Percentiles rank a stretch among this genome's conserved stretches.
phyloP scores from a whole-genome alignment of 345 rosid genomes.

The Pugionium cornutum region DNA sequence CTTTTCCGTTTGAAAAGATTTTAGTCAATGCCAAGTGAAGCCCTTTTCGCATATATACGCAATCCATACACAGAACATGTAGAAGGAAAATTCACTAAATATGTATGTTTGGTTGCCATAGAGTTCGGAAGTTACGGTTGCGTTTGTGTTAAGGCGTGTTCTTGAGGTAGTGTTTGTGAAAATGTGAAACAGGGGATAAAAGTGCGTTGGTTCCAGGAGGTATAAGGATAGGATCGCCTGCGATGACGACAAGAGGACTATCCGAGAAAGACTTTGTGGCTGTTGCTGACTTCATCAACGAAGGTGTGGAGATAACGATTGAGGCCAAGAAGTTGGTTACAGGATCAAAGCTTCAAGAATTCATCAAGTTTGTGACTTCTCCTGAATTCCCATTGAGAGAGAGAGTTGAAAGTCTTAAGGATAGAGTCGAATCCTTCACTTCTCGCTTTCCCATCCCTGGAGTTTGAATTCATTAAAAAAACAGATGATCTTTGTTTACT shows the following conservation, averaged over 20 bases:
- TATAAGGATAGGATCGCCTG: slow-evolving; percentile 89
- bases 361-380: slow-evolving; percentile 62
- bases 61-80: neutral
- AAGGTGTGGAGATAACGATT: slow-evolving; percentile 70
- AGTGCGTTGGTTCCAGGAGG: slow-evolving; percentile 94
- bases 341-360: slow-evolving; percentile 80
- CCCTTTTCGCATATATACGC: neutral
- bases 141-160: neutral
- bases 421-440: slow-evolving; percentile 68
- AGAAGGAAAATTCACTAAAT: neutral
- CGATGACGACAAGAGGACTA: slow-evolving; percentile 92
- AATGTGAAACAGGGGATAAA: slow-evolving; percentile 64
- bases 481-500: neutral
- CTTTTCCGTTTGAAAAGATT: neutral
- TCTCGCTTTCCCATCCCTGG: slow-evolving; percentile 83
- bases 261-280: slow-evolving; percentile 70
- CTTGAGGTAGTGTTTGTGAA: slow-evolving; percentile 9
- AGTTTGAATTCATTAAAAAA: slow-evolving; percentile 36
- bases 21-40: neutral
- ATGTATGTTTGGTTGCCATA: neutral
- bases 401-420: slow-evolving; percentile 54
- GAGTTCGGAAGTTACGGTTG: neutral
- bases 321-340: slow-evolving; percentile 60
- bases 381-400: slow-evolving; percentile 57
- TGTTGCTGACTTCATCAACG: slow-evolving; percentile 72